phyloP scores from a whole-genome alignment of 179 eudicot species.

The Camellia oleifera region DNA sequence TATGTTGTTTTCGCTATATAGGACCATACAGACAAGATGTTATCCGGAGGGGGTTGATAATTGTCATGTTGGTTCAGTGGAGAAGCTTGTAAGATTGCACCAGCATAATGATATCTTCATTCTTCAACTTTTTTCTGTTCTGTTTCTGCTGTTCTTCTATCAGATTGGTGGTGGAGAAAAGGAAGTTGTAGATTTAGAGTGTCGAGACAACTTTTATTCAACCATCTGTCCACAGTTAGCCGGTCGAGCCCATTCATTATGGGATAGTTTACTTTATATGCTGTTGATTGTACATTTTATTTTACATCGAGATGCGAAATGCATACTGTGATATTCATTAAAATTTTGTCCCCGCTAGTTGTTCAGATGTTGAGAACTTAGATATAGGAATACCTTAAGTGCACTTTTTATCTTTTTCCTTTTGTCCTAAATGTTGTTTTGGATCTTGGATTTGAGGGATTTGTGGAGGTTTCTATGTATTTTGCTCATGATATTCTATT shows the following conservation, averaged over 20 bases:
- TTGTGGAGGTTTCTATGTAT: too few relatives aligned
- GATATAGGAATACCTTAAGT: not conserved
- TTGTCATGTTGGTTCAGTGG: too few relatives aligned
- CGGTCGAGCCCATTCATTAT: not conserved
- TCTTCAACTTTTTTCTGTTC: not conserved
- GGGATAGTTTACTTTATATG: not conserved
- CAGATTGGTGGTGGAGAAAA: not conserved
- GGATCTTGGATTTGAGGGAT: too few relatives aligned
- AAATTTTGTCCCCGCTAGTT: not conserved
- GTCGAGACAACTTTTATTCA: too few relatives aligned
- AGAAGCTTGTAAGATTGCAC: not conserved
- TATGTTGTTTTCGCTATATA: not conserved
- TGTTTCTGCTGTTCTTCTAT: not conserved
- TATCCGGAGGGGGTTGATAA: not conserved
- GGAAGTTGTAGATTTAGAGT: not conserved
- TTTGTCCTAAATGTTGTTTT: too few relatives aligned
- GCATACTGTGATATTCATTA: not conserved
- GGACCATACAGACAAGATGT: not conserved
- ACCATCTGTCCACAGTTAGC: too few relatives aligned
- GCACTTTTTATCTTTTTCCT: too few relatives aligned
- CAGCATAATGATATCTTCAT: not conserved
- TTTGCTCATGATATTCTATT: too few relatives aligned
- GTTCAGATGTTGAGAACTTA: not conserved
- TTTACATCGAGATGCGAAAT: not conserved
- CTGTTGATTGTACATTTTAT: conserved; percentile 2